These are phyloP conservation scores for Solanum chaucha DNA, from an alignment of 257 asterid genomes.

Conservation along the genomic window DNA sequence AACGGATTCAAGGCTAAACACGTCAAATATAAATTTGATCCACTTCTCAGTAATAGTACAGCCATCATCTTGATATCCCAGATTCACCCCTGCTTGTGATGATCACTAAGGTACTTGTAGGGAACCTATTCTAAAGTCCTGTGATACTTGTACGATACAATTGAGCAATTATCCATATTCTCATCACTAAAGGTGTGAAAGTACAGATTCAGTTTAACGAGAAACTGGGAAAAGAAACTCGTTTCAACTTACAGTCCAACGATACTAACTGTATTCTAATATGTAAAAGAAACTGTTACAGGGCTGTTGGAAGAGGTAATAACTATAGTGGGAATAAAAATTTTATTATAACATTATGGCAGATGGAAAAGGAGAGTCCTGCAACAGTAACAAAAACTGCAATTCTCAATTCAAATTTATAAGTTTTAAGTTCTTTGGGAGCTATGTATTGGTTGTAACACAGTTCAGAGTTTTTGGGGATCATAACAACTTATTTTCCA, in stretches of 20 bases:
- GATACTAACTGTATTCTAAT: not conserved
- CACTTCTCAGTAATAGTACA: not conserved
- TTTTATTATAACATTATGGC: not conserved
- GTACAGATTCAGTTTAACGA: not conserved
- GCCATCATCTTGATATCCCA: not conserved
- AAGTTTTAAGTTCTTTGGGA: not conserved
- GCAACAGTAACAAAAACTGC: not conserved
- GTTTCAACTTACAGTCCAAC: not conserved
- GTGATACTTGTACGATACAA: not conserved
- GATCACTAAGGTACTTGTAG: not conserved
- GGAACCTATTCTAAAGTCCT: not conserved
- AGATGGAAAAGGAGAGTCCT: not conserved
- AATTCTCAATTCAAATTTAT: not conserved
- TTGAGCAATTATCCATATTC: not conserved
- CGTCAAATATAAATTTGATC: not conserved
- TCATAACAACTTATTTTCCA: not conserved
- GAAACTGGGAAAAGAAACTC: not conserved
- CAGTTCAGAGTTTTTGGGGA: not conserved
- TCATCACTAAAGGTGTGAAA: not conserved
- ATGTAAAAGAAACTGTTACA: not conserved
- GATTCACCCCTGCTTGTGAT: not conserved
- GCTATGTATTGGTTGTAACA: not conserved
- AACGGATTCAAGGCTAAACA: not conserved
- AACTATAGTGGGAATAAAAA: not conserved
- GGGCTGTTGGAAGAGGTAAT: not conserved